Base-by-base conservation (phyloP, 352 stramenopile species). In the Phytophthora gonapodyides region DNA sequence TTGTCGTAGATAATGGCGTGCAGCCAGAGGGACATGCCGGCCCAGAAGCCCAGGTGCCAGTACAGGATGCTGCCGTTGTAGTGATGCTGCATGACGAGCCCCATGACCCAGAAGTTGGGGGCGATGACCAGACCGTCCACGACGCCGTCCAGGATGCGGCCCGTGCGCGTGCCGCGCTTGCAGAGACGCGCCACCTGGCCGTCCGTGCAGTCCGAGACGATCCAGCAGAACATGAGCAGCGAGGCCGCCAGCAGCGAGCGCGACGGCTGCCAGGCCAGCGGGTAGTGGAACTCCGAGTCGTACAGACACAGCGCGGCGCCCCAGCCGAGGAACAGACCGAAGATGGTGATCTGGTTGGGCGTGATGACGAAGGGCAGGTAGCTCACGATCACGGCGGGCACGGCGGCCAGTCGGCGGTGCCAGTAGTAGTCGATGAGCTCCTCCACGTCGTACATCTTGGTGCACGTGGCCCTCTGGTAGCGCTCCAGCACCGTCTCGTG, bases 361-460 rank as follows among this genome's bases (percentile, higher is more conserved):
- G 84, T 94, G 62, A 94, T 87, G 24, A 92, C 80, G 40, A 92
- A 88, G 10, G 84, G 84, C 63, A 94, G 37, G 65, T 94, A 94
- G 64, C 83, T 92, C 61, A 94, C 87, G 47, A 92, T 68, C 38
- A 92, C 82, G 33, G 84, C 83, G 19, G 70, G 71, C 24, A 94
- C 73, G 17, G 84, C 84, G 0, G 84, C 84, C 36, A 94, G 70
- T 6, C 84, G 82, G 21, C 84, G 80, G 57, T 94, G 84, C 69
- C 90, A 91, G 46, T 92, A 94, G 57, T 85, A 94, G 60, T 94
- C 84, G 19, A 94, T 72, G 16, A 94, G 69, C 76, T 94, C 84
- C 59, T 94, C 84, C 43, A 94, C 84, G 56, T 94, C 84, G 70
- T 92, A 94, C 84, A 94, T 92, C 67, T 94, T 94, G 46, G 82